Evolutionary conservation across 306 rosid genomes (phyloP).

Genomic region (Psophocarpus tetragonolobus): DNA sequence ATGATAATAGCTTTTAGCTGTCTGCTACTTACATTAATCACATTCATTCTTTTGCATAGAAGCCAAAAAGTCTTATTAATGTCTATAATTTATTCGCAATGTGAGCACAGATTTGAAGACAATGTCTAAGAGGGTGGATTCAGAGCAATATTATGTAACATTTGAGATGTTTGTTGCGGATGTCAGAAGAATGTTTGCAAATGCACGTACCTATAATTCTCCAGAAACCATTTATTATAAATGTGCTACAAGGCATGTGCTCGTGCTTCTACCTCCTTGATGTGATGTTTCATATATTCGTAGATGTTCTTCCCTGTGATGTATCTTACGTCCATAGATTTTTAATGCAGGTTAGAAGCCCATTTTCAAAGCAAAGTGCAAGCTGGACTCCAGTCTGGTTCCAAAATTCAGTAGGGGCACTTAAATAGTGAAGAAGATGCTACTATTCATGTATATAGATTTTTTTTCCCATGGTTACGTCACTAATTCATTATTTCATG

Average conservation of each 20-base stretch:
- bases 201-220: constrained; percentile 91
- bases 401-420: constrained; percentile 58
- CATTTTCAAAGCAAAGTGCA: constrained; percentile 83
- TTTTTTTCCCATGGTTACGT: neutral
- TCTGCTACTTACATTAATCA: neutral
- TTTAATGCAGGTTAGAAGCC: constrained; percentile 62
- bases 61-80: neutral
- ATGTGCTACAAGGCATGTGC: constrained; percentile 72
- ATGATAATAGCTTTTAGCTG: neutral
- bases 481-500: neutral
- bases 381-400: constrained; percentile 63
- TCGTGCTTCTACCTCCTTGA: neutral
- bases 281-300: neutral
- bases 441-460: neutral
- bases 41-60: neutral
- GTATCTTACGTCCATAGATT: neutral
- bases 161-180: constrained; percentile 97
- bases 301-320: neutral
- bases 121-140: constrained; percentile 90
- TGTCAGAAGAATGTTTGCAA: constrained; percentile 83
- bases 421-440: neutral
- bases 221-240: constrained; percentile 92
- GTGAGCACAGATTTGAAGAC: constrained; percentile 81
- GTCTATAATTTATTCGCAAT: constrained; percentile 6
- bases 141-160: constrained; percentile 89